Conservation (phyloP, 306 rosid species). For the Trifolium fragiferum region DNA sequence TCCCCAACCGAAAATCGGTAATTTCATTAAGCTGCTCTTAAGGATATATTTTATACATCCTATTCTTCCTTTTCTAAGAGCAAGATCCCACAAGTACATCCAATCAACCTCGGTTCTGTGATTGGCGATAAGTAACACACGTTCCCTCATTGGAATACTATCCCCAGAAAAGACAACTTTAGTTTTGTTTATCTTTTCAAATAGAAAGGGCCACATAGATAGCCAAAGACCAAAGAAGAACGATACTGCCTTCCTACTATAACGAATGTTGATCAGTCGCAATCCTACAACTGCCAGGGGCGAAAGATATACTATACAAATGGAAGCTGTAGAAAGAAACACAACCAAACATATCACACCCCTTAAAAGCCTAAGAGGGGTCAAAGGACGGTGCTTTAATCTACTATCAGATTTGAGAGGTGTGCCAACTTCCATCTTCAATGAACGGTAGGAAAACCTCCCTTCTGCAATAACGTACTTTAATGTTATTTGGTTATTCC, state of each 20-base stretch:
- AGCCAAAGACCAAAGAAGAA: slow-evolving; percentile 76
- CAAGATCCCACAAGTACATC: slow-evolving; percentile 99
- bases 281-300: slow-evolving; percentile 56
- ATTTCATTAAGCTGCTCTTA: slow-evolving; percentile 93
- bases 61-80: slow-evolving; percentile 75
- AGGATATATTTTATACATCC: slow-evolving; percentile 87
- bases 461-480: slow-evolving; percentile 60
- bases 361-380: slow-evolving; percentile 68
- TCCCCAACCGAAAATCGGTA: slow-evolving; percentile 96
- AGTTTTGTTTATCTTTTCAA: slow-evolving; percentile 83
- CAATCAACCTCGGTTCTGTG: slow-evolving; percentile 99
- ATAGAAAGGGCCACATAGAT: slow-evolving; percentile 85
- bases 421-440: slow-evolving; percentile 56
- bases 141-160: slow-evolving; percentile 71
- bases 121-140: slow-evolving; percentile 80
- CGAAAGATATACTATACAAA: slow-evolving; percentile 70
- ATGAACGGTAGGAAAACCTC: slow-evolving; percentile 48
- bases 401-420: slow-evolving; percentile 52
- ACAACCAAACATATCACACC: slow-evolving; percentile 80
- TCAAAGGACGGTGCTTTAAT: slow-evolving; percentile 69
- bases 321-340: slow-evolving; percentile 83
- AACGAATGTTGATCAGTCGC: slow-evolving; percentile 60
- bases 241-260: slow-evolving; percentile 76
- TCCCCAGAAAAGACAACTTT: slow-evolving; percentile 85
- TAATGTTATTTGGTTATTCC: slow-evolving; percentile 40